Evolutionary conservation across 495 filamentous ascomycete genomes (phyloP).

Genomic region (Hyphodiscus hymeniophilus): DNA sequence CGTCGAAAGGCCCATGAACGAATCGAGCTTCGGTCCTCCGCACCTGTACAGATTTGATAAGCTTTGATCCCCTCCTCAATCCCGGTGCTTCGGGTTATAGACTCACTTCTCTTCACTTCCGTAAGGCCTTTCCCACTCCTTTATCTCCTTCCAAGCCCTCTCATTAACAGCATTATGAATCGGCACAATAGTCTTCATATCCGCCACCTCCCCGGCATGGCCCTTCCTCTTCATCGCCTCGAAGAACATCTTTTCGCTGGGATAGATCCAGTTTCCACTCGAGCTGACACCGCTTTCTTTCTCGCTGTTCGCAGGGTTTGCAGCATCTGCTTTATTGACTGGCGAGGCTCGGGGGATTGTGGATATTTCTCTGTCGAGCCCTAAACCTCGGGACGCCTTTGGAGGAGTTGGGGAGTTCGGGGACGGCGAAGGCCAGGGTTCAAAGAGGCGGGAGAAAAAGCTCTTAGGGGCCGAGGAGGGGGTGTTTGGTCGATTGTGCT

Average conservation of each 20-base stretch:
- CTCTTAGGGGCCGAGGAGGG: conserved; percentile 2
- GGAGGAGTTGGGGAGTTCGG: not conserved
- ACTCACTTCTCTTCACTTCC: conserved; percentile 39
- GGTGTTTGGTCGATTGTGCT: conserved; percentile 15
- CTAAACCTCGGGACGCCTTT: conserved; percentile 24
- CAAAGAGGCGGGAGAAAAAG: conserved; percentile 21
- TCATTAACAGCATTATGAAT: conserved; percentile 98
- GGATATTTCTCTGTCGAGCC: conserved; percentile 65
- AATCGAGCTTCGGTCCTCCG: conserved; percentile 72
- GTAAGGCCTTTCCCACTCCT: conserved; percentile 71
- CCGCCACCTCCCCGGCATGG: conserved; percentile 46
- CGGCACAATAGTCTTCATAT: conserved; percentile 86
- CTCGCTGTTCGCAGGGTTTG: conserved; percentile 59
- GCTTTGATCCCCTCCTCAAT: too few species aligned
- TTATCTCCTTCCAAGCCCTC: conserved; percentile 76
- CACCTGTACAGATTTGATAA: conserved; percentile 46
- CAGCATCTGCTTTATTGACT: conserved; percentile 32
- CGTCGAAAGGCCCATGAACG: conserved; percentile 69
- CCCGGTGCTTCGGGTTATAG: too few species aligned
- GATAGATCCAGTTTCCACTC: conserved; percentile 91
- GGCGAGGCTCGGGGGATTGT: conserved; percentile 59
- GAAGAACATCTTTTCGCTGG: conserved; percentile 93
- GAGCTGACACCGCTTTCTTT: conserved; percentile 58
- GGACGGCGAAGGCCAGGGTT: conserved; percentile 1
- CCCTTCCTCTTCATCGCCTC: conserved; percentile 85